phyloP scores from a whole-genome alignment of 164 flowering plant genomes.

The Annona squamosa region DNA sequence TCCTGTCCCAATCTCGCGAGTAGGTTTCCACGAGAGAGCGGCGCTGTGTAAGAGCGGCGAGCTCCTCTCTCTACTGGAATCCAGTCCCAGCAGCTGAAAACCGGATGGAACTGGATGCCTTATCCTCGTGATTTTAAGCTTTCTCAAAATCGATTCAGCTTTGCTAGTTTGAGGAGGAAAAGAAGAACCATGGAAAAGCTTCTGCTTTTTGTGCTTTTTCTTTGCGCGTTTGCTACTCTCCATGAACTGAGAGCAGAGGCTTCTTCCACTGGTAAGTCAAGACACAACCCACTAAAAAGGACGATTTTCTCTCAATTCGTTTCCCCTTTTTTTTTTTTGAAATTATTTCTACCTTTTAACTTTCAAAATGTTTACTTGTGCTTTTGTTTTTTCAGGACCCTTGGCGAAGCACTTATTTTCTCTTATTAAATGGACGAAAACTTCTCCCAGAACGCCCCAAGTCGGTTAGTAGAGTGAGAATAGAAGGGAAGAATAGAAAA shows the following conservation, averaged over 20 bases:
- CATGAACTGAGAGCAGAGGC: slow-evolving; percentile 54
- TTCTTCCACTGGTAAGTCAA: slow-evolving; percentile 54
- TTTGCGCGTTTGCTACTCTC: slow-evolving; percentile 18
- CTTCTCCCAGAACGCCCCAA: slow-evolving; percentile 60
- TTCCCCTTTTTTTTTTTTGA: background rate
- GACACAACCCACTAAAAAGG: background rate
- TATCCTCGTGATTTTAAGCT: background rate
- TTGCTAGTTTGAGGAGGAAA: background rate
- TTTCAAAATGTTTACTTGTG: background rate
- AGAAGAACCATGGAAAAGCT: slow-evolving; percentile 36
- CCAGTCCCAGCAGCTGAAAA: background rate
- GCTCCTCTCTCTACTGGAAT: background rate
- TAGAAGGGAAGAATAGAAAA: background rate
- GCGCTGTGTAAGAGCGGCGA: background rate
- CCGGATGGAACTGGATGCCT: background rate
- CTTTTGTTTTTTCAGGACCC: slow-evolving; percentile 39
- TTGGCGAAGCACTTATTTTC: slow-evolving; percentile 69
- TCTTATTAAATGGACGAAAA: slow-evolving; percentile 67
- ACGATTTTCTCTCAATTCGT: slow-evolving; percentile 9
- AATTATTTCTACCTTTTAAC: background rate
- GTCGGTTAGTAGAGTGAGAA: slow-evolving; percentile 36
- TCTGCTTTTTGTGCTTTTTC: slow-evolving; percentile 24
- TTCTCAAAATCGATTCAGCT: background rate
- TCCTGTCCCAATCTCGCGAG: background rate
- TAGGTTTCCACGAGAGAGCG: background rate